These are phyloP conservation scores for Ascochyta lentis DNA, from an alignment of 2,329 filamentous ascomycete genomes.

Conservation along the genomic window DNA sequence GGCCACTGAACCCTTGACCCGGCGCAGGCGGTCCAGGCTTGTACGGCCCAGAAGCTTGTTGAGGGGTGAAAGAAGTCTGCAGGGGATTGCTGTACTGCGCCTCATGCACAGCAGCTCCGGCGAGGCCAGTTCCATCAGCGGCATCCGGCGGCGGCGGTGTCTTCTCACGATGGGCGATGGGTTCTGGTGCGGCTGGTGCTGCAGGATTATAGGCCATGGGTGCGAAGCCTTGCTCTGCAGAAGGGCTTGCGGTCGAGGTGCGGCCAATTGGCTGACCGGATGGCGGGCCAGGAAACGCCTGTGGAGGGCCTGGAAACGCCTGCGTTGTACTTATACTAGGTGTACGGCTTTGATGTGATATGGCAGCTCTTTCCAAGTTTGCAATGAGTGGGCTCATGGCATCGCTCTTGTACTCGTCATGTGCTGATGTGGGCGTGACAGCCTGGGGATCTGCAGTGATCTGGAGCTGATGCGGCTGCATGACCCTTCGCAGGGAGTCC, in stretches of 20 bases:
- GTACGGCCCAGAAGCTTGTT: constrained; percentile 47
- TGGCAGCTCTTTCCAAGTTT: constrained; percentile 73
- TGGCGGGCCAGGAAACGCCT: constrained; percentile 45
- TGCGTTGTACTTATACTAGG: constrained; percentile 48
- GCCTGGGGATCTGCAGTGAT: constrained; percentile 48
- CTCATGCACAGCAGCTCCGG: constrained; percentile 49
- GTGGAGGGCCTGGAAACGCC: constrained; percentile 49
- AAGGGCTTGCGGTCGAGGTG: constrained; percentile 37
- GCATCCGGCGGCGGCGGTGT: constrained; percentile 77
- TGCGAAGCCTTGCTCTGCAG: constrained; percentile 55
- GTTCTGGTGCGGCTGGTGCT: constrained; percentile 75
- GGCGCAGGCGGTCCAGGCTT: constrained; percentile 52
- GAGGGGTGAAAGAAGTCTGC: constrained; percentile 43
- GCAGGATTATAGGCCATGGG: constrained; percentile 82
- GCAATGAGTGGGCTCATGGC: constrained; percentile 74
- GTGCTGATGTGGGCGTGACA: constrained; percentile 36
- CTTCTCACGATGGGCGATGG: constrained; percentile 76
- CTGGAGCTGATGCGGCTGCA: constrained; percentile 63
- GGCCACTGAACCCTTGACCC: constrained; percentile 43
- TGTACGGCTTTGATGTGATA: constrained; percentile 59
- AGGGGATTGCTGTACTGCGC: constrained; percentile 44
- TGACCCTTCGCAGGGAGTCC: constrained; percentile 69
- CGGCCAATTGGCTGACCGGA: constrained; percentile 45
- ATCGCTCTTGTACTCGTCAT: constrained; percentile 54
- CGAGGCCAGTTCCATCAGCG: constrained; percentile 56